Evolutionary conservation across 2,329 filamentous ascomycete genomes (phyloP).

Genomic region (Neophaeococcomyces mojaviensis): DNA sequence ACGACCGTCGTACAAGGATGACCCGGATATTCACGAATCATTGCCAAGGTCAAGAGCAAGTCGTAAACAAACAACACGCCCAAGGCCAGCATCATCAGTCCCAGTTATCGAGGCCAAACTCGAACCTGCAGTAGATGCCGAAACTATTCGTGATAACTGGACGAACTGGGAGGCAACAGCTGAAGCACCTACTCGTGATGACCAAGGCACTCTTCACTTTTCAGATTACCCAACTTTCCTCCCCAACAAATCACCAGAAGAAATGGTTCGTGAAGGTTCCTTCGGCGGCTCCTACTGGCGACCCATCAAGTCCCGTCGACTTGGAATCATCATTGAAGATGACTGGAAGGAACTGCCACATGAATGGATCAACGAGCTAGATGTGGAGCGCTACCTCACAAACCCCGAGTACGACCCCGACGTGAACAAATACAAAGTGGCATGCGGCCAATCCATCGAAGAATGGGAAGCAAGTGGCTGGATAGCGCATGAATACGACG

Average conservation of each 20-base stretch:
- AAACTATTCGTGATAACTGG: constrained; percentile 31
- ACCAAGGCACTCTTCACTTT: constrained; percentile 41
- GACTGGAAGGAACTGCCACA: constrained; percentile 43
- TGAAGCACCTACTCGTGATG: constrained; percentile 35
- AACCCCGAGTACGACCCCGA: constrained; percentile 38
- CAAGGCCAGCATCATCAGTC: background rate
- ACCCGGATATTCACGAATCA: constrained; percentile 16
- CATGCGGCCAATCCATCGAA: constrained; percentile 48
- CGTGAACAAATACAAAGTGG: constrained; percentile 47
- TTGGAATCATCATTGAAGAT: constrained; percentile 36
- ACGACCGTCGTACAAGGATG: constrained; percentile 34
- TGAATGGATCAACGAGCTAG: constrained; percentile 38
- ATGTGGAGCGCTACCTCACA: constrained; percentile 33
- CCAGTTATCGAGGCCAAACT: constrained; percentile 7
- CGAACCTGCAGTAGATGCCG: constrained; percentile 19
- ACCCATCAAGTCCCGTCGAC: constrained; percentile 37
- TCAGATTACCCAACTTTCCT: constrained; percentile 36
- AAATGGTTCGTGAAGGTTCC: constrained; percentile 45
- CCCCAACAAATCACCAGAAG: constrained; percentile 48
- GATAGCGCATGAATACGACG: constrained; percentile 48
- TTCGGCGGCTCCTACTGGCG: constrained; percentile 49
- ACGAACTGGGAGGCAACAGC: constrained; percentile 37
- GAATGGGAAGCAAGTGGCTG: constrained; percentile 50
- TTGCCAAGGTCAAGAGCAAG: background rate
- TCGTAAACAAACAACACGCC: background rate